Evolutionary conservation across 2,329 filamentous ascomycete species (phyloP), one percentile per base, ranked within the genome.

Genomic region (Dothiorella sarmentorum): DNA sequence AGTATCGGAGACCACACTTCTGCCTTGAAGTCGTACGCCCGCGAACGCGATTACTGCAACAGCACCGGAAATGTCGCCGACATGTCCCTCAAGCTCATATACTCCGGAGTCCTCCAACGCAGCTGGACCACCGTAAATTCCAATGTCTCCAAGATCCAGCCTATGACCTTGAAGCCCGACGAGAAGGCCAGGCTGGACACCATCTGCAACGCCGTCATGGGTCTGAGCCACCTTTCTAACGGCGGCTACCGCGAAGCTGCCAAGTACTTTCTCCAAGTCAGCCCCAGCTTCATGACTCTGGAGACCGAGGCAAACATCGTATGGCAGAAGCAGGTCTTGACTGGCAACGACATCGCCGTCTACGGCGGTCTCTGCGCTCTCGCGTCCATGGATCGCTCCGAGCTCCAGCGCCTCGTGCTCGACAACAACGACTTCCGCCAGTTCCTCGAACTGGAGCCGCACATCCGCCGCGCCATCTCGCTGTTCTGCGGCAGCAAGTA

Each of bases 401-500:
- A 90, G 61, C 80, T 99, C 20, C 88, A 94, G 71, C 77, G 75
- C 5, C 79, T 80, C 6, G 91, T 97, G 2, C 82, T 99, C 0
- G 90, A 94, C 35, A 96, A 91, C 56, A 93, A 88, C 68, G 78
- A 81, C 10, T 99, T 99, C 77, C 88, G 94, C 55, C 85, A 83
- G 44, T 96, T 94, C 69, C 82, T 99, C 13, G 94, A 97, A 71
- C 82, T 95, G 0, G 94, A 97, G 73, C 91, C 93, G 3, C 93
- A 97, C 68, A 89, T 99, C 62, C 89, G 94, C 63, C 92, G 92
- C 60, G 93, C 94, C 11, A 89, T 99, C 65, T 85, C 84, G 7
- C 87, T 90, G 70, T 99, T 97, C 76, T 90, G 93, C 66, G 91
- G 89, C 65, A 91, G 90, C 61, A 90, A 95, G 66, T 99, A 97